Evolutionary conservation across 23 red algal genomes (phyloP).

Genomic region (Cyanidioschyzon merolae): DNA sequence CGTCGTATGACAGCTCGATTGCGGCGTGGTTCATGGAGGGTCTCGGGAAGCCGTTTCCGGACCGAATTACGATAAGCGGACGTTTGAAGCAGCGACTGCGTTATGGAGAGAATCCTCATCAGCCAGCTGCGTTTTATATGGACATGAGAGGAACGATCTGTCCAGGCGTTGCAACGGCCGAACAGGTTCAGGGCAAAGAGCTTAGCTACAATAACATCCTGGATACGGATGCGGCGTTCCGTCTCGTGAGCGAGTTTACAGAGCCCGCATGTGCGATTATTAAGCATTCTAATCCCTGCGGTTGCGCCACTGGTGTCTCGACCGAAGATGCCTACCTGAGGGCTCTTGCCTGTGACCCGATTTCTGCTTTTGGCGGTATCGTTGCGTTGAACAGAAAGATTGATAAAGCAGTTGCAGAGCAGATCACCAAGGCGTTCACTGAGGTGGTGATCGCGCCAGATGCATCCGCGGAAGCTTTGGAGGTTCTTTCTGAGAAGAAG

Average conservation of each 20-base stretch:
- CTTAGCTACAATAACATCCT: conserved; percentile 97
- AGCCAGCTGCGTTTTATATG: conserved; percentile 75
- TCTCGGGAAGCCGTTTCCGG: conserved; percentile 40
- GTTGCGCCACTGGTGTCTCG: conserved; percentile 62
- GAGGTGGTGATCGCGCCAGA: conserved; percentile 94
- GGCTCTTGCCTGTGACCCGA: conserved; percentile 81
- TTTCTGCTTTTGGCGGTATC: conserved; percentile 90
- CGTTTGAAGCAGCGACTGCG: conserved; percentile 69
- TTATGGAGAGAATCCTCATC: conserved; percentile 99
- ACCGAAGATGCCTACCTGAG: conserved; percentile 67
- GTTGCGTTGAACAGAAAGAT: conserved; percentile 75
- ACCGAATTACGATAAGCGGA: conserved; percentile 31
- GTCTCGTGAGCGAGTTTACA: conserved; percentile 70
- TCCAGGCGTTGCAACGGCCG: conserved; percentile 49
- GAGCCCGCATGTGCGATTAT: conserved; percentile 54
- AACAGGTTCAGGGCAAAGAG: conserved; percentile 92
- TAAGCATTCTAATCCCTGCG: conserved; percentile 96
- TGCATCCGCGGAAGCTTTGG: conserved; percentile 63
- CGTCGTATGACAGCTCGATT: conserved; percentile 75
- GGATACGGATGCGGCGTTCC: conserved; percentile 94
- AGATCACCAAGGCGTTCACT: conserved; percentile 69
- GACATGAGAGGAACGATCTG: not conserved
- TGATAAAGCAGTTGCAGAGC: conserved; percentile 73
- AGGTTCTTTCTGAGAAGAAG: conserved; percentile 57
- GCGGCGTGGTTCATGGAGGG: conserved; percentile 44